Base-by-base conservation (phyloP, 129 eudicot genomes). In the Flaveria trinervia region DNA sequence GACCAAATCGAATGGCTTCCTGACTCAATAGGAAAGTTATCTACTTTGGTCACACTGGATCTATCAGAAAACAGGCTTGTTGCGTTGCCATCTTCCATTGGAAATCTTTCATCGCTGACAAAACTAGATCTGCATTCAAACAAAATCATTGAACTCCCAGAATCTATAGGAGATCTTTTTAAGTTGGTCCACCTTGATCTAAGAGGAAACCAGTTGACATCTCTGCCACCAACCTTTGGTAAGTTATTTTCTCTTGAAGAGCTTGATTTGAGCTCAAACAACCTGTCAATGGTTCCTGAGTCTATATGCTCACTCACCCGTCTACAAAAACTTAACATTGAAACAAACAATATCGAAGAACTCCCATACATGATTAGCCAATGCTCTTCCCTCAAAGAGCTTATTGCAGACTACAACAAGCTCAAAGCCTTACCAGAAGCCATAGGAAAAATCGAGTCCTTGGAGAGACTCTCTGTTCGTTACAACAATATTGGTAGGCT, bases 1-100 rank as follows among this genome's bases (percentile, higher is more conserved):
- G 98, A 93, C 70, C 95, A 93, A 77, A 82, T 93, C 15, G 97
- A 93, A 39, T 93, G 98, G 96, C 90, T 93, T 59, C 98, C 98
- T 2, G 95, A 90, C 84, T 88, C 98, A 45, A 79, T 93, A 51
- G 92, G 96, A 76, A 93, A 93, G 84, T 81, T 93, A 56, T 82
- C 88, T 25, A 75, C 83, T 83, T 82, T 93, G 74, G 77, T 85
- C 54, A 79, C 85, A 8, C 82, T 93, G 49, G 85, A 93, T 81
- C 83, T 93, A 68, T 90, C 96, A n/a, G 95, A 90, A 71, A 93
- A 93, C 71, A 81, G 77, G 71, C 85, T 93, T 77, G 61, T 77
- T 44, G 74, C 86, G 9, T 79, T 93, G 26, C 98, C 96, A 8
- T 78, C 76, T 26, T 76, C 95, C 4, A 82, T 93, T 5, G 92